Evolutionary conservation across 495 filamentous ascomycete species (phyloP), one percentile per base, ranked within the genome.

Genomic region (Penicillium bialowiezense): DNA sequence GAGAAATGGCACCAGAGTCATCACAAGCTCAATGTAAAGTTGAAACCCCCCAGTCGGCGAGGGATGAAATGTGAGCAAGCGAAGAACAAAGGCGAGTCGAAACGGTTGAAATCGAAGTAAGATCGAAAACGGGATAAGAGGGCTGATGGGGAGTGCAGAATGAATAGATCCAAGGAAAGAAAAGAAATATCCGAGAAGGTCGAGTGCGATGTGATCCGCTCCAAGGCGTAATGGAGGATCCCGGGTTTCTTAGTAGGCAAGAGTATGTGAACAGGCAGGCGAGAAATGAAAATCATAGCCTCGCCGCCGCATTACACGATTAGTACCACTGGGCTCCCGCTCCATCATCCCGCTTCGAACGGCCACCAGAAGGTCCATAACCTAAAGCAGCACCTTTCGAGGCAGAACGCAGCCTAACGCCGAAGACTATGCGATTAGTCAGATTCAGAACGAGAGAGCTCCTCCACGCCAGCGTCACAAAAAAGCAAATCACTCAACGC

Each of bases 321-420:
- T 81, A 84, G 71, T 85, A 84, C 79, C 80, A 84, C 59, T 81
- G 80, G 58, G 69, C 75, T 65, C 72, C 75, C 55, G 69, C 66
- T 52, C 78, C 72, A 71, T 85, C 80, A 58, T 85, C 81, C 77
- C 85, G 88, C 81, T 89, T 88, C 68, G 84, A 80, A 68, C 85
- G 86, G 71, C 88, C 83, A 64, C 77, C 77, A 65, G 82, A 80
- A 71, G 84, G 78, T 75, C 79, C 74, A 73, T 83, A 80, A 76
- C 68, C 68, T 64, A 77, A 75, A 77, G 82, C 84, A 78, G 86
- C 85, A 71, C 84, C 87, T 73, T 90, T 91, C 55, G 88, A 90
- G 80, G 89, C 87, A 78, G 89, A 91, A 80, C 88, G 90, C 76
- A 92, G 88, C 89, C 90, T 95, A 83, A 83, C 85, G 86, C 80